Evolutionary conservation across 148 eudicot genomes (phyloP), one percentile per base, ranked within the genome.

Genomic region (Vaccinium macrocarpon): DNA sequence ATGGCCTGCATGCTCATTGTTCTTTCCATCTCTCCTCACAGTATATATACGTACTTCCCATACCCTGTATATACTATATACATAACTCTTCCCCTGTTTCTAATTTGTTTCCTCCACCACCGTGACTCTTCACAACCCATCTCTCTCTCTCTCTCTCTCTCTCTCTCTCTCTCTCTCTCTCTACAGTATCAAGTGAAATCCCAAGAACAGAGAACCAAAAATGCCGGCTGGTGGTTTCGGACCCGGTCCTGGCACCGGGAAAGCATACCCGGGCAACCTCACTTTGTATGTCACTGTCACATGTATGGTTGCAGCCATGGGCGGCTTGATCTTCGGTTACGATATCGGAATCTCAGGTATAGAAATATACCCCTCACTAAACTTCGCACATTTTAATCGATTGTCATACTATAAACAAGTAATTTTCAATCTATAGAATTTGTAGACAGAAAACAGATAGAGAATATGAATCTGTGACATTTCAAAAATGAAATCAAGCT

Each of bases 201-300:
- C n/a, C 25, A 19, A 48, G 3, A n/a, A 76, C 14, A 76, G 55
- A 76, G 14, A 19, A 49, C 29, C 79, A 76, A 76, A n/a, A 0
- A 91, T 91, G 93, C 90, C 93, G 82, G 86, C 92, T 79, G 82
- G 90, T 53, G 91, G 88, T 78, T 80, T 85, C 1, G 93, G 82
- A 29, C 84, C 88, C 18, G 4, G 29, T n/a, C 78, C 13, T 16
- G 55, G 15, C 27, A 19, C 25, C 29, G 52, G 78, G 12, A 83
- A 83, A 19, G 84, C 23, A 1, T 88, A 86, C 51, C 85, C 84
- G 3, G 90, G 90, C 11, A 75, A 82, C 2, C 81, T 88, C 6
- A 88, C 90, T 6, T 0, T 51, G 0, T 56, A 83, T 23, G 88
- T 88, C 2, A 27, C 84, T 0, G 55, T 86, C 3, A 88, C 87